phyloP scores from a whole-genome alignment of 2,329 filamentous ascomycete species.

The Penicillium expansum region DNA sequence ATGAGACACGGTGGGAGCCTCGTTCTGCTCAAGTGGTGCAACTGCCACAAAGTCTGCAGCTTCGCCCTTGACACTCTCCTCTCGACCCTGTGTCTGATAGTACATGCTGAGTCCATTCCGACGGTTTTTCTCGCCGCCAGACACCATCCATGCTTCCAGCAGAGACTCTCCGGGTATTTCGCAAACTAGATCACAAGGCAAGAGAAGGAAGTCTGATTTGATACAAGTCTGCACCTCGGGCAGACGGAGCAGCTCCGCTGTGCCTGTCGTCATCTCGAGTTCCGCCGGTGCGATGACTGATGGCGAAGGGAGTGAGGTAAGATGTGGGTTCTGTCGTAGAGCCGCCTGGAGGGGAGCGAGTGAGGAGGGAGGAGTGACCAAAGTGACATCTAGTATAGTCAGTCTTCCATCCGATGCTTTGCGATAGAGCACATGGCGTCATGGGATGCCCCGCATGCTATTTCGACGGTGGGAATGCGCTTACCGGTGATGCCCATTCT shows the following conservation, averaged over 20 bases:
- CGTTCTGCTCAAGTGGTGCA: constrained; percentile 59
- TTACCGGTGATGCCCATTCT: constrained; percentile 49
- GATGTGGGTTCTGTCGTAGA: constrained; percentile 49
- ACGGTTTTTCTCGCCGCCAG: constrained; percentile 56
- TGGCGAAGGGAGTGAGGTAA: constrained; percentile 49
- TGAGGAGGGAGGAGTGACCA: constrained; percentile 48
- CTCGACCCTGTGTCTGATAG: constrained; percentile 76
- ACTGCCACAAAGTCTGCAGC: constrained; percentile 91
- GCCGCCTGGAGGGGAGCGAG: constrained; percentile 46
- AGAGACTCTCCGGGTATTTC: constrained; percentile 80
- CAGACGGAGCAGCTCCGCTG: constrained; percentile 80
- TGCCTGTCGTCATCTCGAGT: constrained; percentile 80
- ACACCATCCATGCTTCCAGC: constrained; percentile 88
- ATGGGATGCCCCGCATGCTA: not conserved
- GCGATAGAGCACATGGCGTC: not conserved
- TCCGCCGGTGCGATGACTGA: constrained; percentile 75
- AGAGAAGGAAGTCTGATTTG: constrained; percentile 79
- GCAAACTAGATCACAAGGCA: constrained; percentile 92
- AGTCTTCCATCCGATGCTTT: constrained; percentile 3
- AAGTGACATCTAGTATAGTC: constrained; percentile 42
- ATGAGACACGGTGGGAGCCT: constrained; percentile 33
- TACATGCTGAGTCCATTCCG: constrained; percentile 84
- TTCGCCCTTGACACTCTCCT: constrained; percentile 77
- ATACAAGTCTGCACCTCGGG: constrained; percentile 77
- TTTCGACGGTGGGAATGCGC: constrained; percentile 13